Conservation (phyloP, 177 flowering plant genomes). For the Vitis hybrid region DNA sequence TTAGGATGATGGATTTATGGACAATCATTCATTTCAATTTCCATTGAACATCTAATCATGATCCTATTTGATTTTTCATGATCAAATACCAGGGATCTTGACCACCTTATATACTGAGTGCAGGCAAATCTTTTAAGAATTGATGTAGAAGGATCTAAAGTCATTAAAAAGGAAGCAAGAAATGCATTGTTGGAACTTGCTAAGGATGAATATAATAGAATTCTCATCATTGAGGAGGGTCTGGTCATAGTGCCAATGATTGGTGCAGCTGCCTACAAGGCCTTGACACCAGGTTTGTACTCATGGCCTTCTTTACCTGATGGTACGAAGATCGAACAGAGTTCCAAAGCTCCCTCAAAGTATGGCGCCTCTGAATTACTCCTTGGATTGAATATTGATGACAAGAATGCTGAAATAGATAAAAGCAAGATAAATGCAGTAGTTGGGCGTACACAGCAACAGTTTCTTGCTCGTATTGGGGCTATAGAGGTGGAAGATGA, state of each 20-base stretch:
- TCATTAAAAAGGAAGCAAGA: constrained; percentile 63
- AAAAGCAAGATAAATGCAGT: constrained; percentile 74
- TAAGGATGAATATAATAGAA: constrained; percentile 68
- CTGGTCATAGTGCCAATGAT: constrained; percentile 73
- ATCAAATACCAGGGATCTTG: constrained; percentile 7
- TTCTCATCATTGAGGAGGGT: constrained; percentile 85
- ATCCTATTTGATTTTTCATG: constrained; percentile 3
- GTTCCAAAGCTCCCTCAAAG: constrained; percentile 50
- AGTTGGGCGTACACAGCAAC: constrained; percentile 68
- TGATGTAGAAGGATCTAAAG: constrained; percentile 47
- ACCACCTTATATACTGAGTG: constrained; percentile 15
- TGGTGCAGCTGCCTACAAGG: constrained; percentile 74
- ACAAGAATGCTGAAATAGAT: constrained; percentile 44
- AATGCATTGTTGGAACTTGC: constrained; percentile 71
- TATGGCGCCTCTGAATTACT: constrained; percentile 84
- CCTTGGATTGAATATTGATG: constrained; percentile 64
- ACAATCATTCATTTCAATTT: no score
- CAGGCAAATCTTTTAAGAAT: constrained; percentile 65
- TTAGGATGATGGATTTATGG: not conserved
- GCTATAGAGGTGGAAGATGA: constrained; percentile 74
- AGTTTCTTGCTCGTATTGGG: constrained; percentile 85
- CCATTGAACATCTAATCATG: no score
- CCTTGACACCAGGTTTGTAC: constrained; percentile 55
- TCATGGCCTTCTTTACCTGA: constrained; percentile 91
- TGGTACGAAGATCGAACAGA: constrained; percentile 65